Evolutionary conservation across 345 rosid species (phyloP).

Genomic region (Corchorus olitorius): DNA sequence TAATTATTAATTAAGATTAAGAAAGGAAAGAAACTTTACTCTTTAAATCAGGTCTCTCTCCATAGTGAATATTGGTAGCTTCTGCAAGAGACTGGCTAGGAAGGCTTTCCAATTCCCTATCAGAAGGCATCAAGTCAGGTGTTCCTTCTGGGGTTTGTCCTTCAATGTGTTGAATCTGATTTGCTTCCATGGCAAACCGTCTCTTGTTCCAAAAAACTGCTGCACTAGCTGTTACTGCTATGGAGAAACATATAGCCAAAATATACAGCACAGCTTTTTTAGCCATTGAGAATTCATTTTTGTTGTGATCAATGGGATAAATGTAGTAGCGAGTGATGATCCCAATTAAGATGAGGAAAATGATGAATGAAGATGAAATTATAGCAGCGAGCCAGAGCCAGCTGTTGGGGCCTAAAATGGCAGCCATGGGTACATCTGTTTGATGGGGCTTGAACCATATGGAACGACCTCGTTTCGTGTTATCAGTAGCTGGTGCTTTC

Average conservation of each 20-base stretch:
- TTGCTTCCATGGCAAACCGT: slow-evolving; percentile 31
- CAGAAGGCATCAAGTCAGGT: slow-evolving; percentile 10
- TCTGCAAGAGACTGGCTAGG: slow-evolving; percentile 51
- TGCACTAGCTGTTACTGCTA: slow-evolving; percentile 45
- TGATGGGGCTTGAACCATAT: slow-evolving; percentile 59
- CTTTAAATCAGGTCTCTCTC: slow-evolving; percentile 62
- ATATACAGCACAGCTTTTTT: slow-evolving; percentile 37
- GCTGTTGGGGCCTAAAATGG: slow-evolving; percentile 65
- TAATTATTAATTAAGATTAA: too few relatives aligned
- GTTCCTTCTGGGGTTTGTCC: slow-evolving; percentile 26
- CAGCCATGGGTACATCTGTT: slow-evolving; percentile 54
- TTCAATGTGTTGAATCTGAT: slow-evolving; percentile 40
- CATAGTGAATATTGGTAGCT: slow-evolving; percentile 47
- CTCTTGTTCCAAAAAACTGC: slow-evolving; percentile 70
- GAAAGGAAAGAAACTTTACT: slow-evolving; percentile 41
- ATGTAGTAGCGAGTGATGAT: slow-evolving; percentile 56
- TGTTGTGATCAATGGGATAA: slow-evolving; percentile 55
- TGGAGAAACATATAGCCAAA: slow-evolving; percentile 45
- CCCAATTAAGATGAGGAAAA: slow-evolving; percentile 59
- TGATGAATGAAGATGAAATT: slow-evolving; percentile 61
- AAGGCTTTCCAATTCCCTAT: slow-evolving; percentile 60
- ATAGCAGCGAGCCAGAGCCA: slow-evolving; percentile 80
- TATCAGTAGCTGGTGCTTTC: slow-evolving; percentile 28
- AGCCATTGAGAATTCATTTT: slow-evolving; percentile 30
- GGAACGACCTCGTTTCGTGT: slow-evolving; percentile 33